These are phyloP conservation scores for Penicillium bialowiezense DNA, from an alignment of 495 filamentous ascomycete species.

Conservation along the genomic window DNA sequence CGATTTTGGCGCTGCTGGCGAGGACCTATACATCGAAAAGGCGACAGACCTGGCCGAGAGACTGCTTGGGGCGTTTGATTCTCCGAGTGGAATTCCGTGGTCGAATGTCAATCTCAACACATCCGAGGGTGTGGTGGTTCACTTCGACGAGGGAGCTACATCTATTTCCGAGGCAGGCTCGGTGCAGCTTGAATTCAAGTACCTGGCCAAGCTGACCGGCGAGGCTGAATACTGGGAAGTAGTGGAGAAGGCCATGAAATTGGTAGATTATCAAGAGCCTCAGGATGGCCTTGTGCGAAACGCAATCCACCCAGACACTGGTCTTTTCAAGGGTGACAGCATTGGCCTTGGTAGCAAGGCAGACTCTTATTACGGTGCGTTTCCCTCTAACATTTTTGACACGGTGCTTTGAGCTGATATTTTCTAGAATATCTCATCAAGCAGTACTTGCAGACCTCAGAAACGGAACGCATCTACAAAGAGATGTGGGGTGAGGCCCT, in stretches of 20 bases:
- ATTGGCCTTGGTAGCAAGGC: slow-evolving; percentile 91
- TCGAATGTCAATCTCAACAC: slow-evolving; percentile 85
- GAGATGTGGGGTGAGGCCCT: slow-evolving; percentile 92
- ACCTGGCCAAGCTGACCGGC: slow-evolving; percentile 90
- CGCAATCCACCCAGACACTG: slow-evolving; percentile 76
- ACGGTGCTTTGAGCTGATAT: background rate
- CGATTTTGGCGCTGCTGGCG: slow-evolving; percentile 62
- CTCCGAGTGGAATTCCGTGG: slow-evolving; percentile 79
- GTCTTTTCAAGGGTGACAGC: slow-evolving; percentile 75
- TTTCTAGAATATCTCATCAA: slow-evolving; percentile 85
- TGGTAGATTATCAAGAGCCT: slow-evolving; percentile 74
- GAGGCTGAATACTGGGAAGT: slow-evolving; percentile 88
- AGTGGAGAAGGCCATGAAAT: slow-evolving; percentile 86
- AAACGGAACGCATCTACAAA: slow-evolving; percentile 80
- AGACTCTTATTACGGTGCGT: slow-evolving; percentile 86
- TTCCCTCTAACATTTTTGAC: background rate
- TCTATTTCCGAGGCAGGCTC: slow-evolving; percentile 92
- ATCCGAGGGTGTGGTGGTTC: slow-evolving; percentile 68
- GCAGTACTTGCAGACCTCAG: slow-evolving; percentile 89
- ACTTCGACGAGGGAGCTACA: slow-evolving; percentile 83
- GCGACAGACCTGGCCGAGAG: slow-evolving; percentile 89
- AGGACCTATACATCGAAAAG: slow-evolving; percentile 95
- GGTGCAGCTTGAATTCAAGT: slow-evolving; percentile 95
- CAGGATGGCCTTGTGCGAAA: slow-evolving; percentile 88
- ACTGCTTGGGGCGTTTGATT: slow-evolving; percentile 83